Evolutionary conservation across 768 basidiomycete genomes (phyloP), one percentile per base, ranked within the genome.

Genomic region (Tricholoma terreum): DNA sequence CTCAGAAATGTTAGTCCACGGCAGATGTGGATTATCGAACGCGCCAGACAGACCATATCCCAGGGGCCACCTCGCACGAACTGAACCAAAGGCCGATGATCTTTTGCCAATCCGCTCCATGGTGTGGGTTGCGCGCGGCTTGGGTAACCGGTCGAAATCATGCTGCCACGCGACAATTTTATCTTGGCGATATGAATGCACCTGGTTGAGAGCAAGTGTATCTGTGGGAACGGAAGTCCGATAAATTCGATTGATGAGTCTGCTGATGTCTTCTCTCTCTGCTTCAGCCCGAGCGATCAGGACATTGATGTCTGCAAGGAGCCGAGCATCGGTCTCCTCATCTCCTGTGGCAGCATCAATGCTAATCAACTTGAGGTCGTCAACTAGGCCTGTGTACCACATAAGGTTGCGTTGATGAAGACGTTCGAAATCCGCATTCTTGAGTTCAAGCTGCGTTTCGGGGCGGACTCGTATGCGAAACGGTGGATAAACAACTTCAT

Each of bases 161-260:
- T 84, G 84, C 70, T 99, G 94, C 92, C 95, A 98, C n/a, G 90
- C 91, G 14, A 96, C 92, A 48, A 96, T 92, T 69, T 89, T 89
- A 64, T 96, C 93, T 74, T 98, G 96, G 46, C 94, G 81, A 58
- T 86, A 86, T 1, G 90, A 85, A 49, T 94, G 86, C 5, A 94
- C 89, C 62, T 84, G 84, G 59, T 94, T 98, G 51, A 95, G 80
- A 35, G 88, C 90, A 42, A 96, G 80, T 0, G 94, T 95, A 67
- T 97, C 94, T 17, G 83, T 89, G 51, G 92, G 84, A 0, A 83
- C 64, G 0, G 93, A 89, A 57, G 92, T 86, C 64, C 82, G 82
- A 71, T 98, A 97, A 22, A 92, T 84, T 53, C 79, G 74, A 58
- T 93, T 89, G 53, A 97, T 85, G 48, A 92, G 76, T 4, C 77